These are phyloP conservation scores for Tausonia pullulans DNA, from an alignment of 1,284 basidiomycete genomes.

Conservation along the genomic window DNA sequence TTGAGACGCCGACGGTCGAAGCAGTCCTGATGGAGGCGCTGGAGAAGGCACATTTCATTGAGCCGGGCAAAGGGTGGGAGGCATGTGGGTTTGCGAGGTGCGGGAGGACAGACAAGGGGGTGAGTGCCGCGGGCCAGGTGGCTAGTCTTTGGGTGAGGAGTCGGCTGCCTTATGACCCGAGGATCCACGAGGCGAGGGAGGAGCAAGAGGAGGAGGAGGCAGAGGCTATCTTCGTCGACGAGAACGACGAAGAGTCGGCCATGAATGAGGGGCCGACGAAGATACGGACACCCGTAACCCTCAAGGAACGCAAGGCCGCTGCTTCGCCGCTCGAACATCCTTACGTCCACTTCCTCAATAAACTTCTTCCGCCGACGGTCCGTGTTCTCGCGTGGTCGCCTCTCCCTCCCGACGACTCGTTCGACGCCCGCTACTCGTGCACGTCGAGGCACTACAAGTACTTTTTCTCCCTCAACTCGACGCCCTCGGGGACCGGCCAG, in stretches of 20 bases:
- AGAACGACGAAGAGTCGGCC: background rate
- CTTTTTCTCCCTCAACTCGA: slow-evolving; percentile 52
- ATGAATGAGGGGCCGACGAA: background rate
- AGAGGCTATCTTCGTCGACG: slow-evolving; percentile 4
- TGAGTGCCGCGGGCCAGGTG: slow-evolving; percentile 90
- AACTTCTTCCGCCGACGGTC: slow-evolving; percentile 79
- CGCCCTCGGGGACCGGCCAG: slow-evolving; percentile 31
- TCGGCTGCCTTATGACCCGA: slow-evolving; percentile 18
- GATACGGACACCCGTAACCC: background rate
- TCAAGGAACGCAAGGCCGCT: background rate
- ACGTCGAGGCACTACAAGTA: slow-evolving; percentile 91
- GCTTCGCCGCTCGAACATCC: slow-evolving; percentile 47
- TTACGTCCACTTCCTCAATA: slow-evolving; percentile 74
- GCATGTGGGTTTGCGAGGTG: slow-evolving; percentile 84
- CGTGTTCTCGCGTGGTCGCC: slow-evolving; percentile 94
- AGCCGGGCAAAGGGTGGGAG: slow-evolving; percentile 59
- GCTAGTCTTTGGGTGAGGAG: slow-evolving; percentile 82
- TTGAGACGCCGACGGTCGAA: slow-evolving; percentile 76
- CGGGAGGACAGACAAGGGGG: slow-evolving; percentile 88
- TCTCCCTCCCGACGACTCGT: slow-evolving; percentile 47
- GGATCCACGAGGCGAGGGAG: slow-evolving; percentile 17
- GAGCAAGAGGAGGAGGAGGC: slow-evolving; percentile 24
- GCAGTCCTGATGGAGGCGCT: slow-evolving; percentile 73
- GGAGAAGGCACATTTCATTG: slow-evolving; percentile 61
- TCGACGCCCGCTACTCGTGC: slow-evolving; percentile 85